A percentile compares a stretch with the other conserved stretches of the same genome.
Evolutionary conservation across 352 stramenopile genomes (phyloP).

Genomic region (Albugo laibachii): DNA sequence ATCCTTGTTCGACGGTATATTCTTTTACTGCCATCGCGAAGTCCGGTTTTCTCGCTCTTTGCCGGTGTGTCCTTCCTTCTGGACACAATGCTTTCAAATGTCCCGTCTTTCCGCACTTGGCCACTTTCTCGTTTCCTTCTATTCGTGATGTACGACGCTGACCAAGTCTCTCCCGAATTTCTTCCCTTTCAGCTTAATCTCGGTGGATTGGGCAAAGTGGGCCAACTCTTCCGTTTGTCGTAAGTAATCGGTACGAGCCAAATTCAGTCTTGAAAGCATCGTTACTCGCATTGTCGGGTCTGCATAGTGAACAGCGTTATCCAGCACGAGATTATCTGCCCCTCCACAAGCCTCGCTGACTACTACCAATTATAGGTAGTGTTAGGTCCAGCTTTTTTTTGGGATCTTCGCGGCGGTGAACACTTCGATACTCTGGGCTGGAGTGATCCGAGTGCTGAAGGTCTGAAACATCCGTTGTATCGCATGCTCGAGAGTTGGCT

Average conservation of each 20-base stretch:
- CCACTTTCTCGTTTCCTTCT: no score
- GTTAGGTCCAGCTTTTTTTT: slow-evolving; percentile 1
- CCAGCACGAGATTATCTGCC: slow-evolving; percentile 2
- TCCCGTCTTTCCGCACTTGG: neutral
- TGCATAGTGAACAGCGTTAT: slow-evolving; percentile 10
- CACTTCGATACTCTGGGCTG: neutral
- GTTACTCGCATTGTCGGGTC: slow-evolving; percentile 2
- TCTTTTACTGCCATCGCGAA: neutral
- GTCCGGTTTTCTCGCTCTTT: neutral
- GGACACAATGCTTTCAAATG: neutral
- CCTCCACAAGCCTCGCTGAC: neutral
- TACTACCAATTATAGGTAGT: slow-evolving; percentile 4
- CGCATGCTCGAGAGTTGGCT: neutral
- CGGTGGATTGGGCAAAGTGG: neutral
- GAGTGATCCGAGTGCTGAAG: neutral
- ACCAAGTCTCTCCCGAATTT: neutral
- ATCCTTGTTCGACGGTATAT: neutral
- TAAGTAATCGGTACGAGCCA: neutral
- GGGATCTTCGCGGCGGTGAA: neutral
- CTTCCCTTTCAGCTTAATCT: neutral
- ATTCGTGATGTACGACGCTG: neutral
- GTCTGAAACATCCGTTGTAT: neutral
- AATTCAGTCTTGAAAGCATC: slow-evolving; percentile 1
- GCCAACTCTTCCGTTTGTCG: slow-evolving; percentile 4
- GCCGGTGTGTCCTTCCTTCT: neutral